A percentile compares a stretch with the other conserved stretches of the same genome.
These are phyloP conservation scores for Scleromitrula shiraiana DNA, from an alignment of 2,329 filamentous ascomycete genomes.

Conservation along the genomic window DNA sequence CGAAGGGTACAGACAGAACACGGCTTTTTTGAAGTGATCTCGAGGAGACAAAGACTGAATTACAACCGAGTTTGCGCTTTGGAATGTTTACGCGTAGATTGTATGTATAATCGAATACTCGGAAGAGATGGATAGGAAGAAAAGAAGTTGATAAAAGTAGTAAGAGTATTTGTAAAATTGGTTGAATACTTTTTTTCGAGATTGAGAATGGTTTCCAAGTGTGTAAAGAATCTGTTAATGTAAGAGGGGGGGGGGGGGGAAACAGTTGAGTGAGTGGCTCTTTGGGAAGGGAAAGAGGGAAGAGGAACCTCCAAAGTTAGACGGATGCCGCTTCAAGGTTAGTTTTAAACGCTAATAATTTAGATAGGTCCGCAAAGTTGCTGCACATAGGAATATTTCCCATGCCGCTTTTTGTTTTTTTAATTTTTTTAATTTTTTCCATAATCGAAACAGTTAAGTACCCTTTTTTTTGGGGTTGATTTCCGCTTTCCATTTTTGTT, in stretches of 20 bases:
- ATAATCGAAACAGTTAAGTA: not conserved
- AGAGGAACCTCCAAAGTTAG: slow-evolving; percentile 7
- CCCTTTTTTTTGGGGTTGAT: too few species aligned
- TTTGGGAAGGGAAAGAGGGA: slow-evolving; percentile 5
- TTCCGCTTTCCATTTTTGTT: too few species aligned
- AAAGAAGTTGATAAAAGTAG: too few species aligned
- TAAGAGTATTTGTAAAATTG: too few species aligned
- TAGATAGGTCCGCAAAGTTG: slow-evolving; percentile 1
- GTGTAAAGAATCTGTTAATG: not conserved
- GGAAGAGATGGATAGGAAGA: too few species aligned
- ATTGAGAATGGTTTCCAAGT: not conserved
- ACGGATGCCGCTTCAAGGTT: slow-evolving; percentile 8
- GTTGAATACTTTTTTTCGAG: not conserved
- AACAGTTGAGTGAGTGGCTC: slow-evolving; percentile 8
- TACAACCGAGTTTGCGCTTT: slow-evolving; percentile 11
- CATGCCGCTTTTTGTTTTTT: slow-evolving; percentile 3
- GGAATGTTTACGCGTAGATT: slow-evolving; percentile 8
- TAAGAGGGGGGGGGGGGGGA: not conserved
- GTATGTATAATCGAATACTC: slow-evolving; percentile 1
- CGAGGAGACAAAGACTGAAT: slow-evolving; percentile 10
- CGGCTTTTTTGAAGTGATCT: slow-evolving; percentile 3
- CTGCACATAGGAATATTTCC: slow-evolving; percentile 4
- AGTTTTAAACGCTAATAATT: slow-evolving; percentile 4
- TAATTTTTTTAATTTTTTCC: not conserved
- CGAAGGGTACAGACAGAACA: slow-evolving; percentile 4